Evolutionary conservation across 1,139 yeast species (phyloP).

Genomic region (Kurtzmaniella quercitrusa): DNA sequence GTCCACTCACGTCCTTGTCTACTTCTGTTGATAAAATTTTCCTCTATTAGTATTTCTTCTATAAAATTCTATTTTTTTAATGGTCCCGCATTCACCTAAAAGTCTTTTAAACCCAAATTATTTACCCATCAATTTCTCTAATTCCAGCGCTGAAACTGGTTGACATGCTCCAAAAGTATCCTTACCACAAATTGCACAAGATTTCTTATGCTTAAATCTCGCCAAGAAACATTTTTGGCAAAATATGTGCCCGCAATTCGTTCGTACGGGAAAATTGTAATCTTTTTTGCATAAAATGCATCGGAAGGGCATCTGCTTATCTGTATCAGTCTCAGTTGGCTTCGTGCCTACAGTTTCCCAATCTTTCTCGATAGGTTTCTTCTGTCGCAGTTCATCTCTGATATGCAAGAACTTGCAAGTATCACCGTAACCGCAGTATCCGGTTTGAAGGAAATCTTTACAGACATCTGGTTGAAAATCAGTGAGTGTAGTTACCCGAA

Average conservation of each 20-base stretch:
- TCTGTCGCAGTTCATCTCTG: slow-evolving; percentile 79
- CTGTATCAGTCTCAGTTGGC: slow-evolving; percentile 6
- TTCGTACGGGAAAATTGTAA: slow-evolving; percentile 56
- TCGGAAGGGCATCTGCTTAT: slow-evolving; percentile 48
- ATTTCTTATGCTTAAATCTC: slow-evolving; percentile 40
- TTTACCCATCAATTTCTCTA: slow-evolving; percentile 10
- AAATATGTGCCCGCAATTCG: slow-evolving; percentile 63
- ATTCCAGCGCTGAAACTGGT: slow-evolving; percentile 17
- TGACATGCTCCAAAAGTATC: slow-evolving; percentile 53
- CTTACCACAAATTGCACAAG: slow-evolving; percentile 55
- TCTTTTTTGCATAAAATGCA: slow-evolving; percentile 62
- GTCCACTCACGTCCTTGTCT: too few relatives aligned
- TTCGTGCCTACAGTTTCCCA: slow-evolving; percentile 51
- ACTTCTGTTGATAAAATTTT: too few relatives aligned
- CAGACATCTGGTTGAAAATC: slow-evolving; percentile 96
- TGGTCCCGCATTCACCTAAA: not conserved
- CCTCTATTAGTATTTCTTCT: too few relatives aligned
- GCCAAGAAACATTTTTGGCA: slow-evolving; percentile 62
- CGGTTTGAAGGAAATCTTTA: slow-evolving; percentile 87
- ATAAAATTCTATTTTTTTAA: not conserved
- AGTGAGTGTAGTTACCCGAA: slow-evolving; percentile 68
- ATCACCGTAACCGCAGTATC: slow-evolving; percentile 97
- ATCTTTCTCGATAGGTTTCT: slow-evolving; percentile 64
- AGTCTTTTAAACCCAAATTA: not conserved
- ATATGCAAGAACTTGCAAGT: slow-evolving; percentile 94